A percentile compares a stretch with the other conserved stretches of the same genome.
Evolutionary conservation across 2,329 filamentous ascomycete species (phyloP).

Genomic region (Byssothecium circinans): DNA sequence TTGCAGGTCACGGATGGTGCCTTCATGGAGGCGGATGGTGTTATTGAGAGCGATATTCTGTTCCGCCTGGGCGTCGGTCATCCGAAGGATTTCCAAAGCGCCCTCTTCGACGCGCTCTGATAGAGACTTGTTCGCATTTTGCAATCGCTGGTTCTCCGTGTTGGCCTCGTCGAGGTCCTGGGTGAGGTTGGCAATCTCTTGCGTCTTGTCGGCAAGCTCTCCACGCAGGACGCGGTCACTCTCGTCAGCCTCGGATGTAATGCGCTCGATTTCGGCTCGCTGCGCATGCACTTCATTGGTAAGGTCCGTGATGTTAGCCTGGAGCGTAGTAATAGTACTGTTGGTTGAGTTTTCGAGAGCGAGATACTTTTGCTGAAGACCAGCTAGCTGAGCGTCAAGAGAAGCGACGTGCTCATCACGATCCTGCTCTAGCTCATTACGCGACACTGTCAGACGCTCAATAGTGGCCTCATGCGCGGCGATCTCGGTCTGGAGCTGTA

Average conservation of each 20-base stretch:
- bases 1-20: constrained; percentile 42
- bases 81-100: constrained; percentile 34
- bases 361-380: constrained; percentile 33
- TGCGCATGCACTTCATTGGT: constrained; percentile 44
- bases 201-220: constrained; percentile 27
- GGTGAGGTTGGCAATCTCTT: constrained; percentile 25
- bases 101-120: constrained; percentile 32
- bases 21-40: constrained; percentile 42
- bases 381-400: constrained; percentile 39
- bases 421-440: constrained; percentile 35
- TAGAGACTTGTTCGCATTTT: constrained; percentile 31
- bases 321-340: constrained; percentile 34
- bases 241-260: constrained; percentile 31
- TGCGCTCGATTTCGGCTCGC: constrained; percentile 42
- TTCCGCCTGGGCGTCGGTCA: constrained; percentile 26
- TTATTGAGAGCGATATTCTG: constrained; percentile 41
- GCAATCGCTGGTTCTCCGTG: constrained; percentile 28
- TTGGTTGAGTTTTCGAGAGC: constrained; percentile 36
- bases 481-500: constrained; percentile 39
- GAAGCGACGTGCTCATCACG: constrained; percentile 38
- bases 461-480: constrained; percentile 25
- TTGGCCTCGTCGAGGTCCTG: constrained; percentile 20
- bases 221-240: constrained; percentile 30
- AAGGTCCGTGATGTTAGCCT: constrained; percentile 46
- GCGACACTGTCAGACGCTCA: constrained; percentile 28